Conservation (phyloP, 805 yeast species). For the Lachancea sp. region DNA sequence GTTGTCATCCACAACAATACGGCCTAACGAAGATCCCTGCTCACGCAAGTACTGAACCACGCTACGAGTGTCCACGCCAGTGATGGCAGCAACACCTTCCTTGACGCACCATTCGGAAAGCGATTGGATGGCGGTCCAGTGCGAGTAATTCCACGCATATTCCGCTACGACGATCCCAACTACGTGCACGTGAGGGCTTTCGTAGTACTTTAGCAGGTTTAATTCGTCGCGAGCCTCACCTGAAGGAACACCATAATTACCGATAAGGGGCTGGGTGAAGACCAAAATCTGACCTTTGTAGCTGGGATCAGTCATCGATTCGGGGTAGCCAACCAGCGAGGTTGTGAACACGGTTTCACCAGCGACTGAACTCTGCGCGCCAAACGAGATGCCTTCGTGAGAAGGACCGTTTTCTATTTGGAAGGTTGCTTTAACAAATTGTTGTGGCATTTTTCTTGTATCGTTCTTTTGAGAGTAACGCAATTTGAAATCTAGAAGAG, state of each 20-base stretch:
- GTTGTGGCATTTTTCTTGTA: conserved; percentile 31
- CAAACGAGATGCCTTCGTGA: conserved; percentile 82
- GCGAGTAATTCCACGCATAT: conserved; percentile 93
- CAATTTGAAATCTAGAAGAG: no score
- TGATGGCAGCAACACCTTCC: conserved; percentile 91
- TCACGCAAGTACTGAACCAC: conserved; percentile 90
- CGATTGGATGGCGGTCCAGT: conserved; percentile 98
- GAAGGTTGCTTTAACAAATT: conserved; percentile 67
- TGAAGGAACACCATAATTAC: conserved; percentile 97
- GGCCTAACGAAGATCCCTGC: conserved; percentile 90
- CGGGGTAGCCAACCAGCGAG: conserved; percentile 96
- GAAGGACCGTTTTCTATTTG: conserved; percentile 91
- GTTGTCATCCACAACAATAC: conserved; percentile 62
- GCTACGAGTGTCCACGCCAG: conserved; percentile 97
- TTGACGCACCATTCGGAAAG: conserved; percentile 93
- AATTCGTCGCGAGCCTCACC: conserved; percentile 72
- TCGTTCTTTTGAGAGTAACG: conserved; percentile 1
- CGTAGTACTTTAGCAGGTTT: conserved; percentile 83
- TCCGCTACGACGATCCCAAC: conserved; percentile 95
- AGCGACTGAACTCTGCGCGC: conserved; percentile 84
- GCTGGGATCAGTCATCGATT: conserved; percentile 98
- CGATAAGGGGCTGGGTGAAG: conserved; percentile 94
- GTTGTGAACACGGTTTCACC: conserved; percentile 99
- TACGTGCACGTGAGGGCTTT: conserved; percentile 86
- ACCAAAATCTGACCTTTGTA: conserved; percentile 95